Evolutionary conservation across 257 asterid species (phyloP).

Genomic region (Ophiorrhiza pumila): DNA sequence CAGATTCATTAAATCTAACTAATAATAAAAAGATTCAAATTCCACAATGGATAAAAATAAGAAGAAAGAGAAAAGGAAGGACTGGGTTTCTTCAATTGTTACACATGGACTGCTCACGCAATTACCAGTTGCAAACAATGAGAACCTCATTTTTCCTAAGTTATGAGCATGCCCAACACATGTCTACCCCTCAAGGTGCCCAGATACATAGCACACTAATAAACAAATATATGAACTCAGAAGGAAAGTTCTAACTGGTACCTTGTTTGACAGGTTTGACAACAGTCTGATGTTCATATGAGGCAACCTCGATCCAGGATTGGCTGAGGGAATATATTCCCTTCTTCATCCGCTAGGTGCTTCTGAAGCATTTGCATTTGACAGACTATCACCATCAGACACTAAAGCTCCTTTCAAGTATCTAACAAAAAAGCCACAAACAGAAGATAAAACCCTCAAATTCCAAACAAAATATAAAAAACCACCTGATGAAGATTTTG

Average conservation of each 20-base stretch:
- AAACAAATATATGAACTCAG: not conserved
- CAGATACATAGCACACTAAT: not conserved
- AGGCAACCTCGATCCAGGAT: slow-evolving; percentile 83
- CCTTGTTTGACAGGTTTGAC: slow-evolving; percentile 42
- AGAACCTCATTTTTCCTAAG: not conserved
- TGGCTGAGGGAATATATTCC: slow-evolving; percentile 71
- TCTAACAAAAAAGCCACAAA: slow-evolving; percentile 36
- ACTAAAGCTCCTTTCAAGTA: slow-evolving; percentile 71
- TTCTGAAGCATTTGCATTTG: slow-evolving; percentile 33
- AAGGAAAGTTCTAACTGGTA: slow-evolving; percentile 14
- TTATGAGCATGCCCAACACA: not conserved
- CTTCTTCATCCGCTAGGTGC: slow-evolving; percentile 78
- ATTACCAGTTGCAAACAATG: too few relatives aligned
- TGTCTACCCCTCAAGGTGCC: not conserved
- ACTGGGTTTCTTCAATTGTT: not conserved
- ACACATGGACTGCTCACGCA: not conserved
- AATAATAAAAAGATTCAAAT: not conserved
- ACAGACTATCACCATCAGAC: slow-evolving; percentile 33
- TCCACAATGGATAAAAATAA: not conserved
- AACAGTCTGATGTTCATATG: slow-evolving; percentile 60
- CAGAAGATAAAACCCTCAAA: not conserved
- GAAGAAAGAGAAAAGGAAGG: not conserved
- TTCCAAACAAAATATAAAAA: not conserved
- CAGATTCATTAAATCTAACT: slow-evolving; percentile 9
- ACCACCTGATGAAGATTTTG: not conserved